These are phyloP conservation scores for Boletus rex-veris DNA, from an alignment of 768 basidiomycete genomes.

Conservation along the genomic window DNA sequence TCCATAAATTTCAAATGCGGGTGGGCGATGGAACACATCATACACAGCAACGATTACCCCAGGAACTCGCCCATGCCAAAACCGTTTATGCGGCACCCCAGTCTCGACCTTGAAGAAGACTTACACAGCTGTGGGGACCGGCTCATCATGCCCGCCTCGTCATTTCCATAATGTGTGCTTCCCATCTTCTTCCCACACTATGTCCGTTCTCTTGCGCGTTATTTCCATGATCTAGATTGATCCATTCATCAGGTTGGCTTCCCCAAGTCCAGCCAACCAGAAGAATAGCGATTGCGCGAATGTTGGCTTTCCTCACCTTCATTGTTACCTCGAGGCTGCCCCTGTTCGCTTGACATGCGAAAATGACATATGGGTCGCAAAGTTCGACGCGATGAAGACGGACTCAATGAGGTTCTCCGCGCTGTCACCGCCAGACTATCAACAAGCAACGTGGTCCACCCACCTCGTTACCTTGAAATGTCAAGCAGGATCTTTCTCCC, in stretches of 20 bases:
- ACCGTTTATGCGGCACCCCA: not conserved
- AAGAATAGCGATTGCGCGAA: not conserved
- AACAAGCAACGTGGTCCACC: not conserved
- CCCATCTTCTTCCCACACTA: conserved; percentile 1
- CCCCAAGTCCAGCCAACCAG: not conserved
- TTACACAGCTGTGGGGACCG: too few relatives aligned
- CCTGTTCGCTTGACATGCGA: not conserved
- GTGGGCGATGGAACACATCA: not conserved
- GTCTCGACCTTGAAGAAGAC: not conserved
- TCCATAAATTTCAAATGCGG: not conserved
- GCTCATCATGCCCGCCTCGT: not conserved
- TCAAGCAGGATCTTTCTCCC: not conserved
- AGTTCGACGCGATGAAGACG: not conserved
- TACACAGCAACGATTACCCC: not conserved
- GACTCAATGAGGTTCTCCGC: not conserved
- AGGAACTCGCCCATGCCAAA: not conserved
- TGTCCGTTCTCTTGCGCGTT: not conserved
- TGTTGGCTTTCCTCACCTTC: not conserved
- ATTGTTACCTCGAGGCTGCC: not conserved
- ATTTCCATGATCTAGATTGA: not conserved
- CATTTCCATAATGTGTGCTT: not conserved
- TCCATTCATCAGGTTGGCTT: not conserved
- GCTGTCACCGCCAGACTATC: not conserved
- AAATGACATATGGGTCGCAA: not conserved
- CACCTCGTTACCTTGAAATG: not conserved